Base-by-base conservation (phyloP, 2,329 filamentous ascomycete species). In the Colletotrichum gigasporum region DNA sequence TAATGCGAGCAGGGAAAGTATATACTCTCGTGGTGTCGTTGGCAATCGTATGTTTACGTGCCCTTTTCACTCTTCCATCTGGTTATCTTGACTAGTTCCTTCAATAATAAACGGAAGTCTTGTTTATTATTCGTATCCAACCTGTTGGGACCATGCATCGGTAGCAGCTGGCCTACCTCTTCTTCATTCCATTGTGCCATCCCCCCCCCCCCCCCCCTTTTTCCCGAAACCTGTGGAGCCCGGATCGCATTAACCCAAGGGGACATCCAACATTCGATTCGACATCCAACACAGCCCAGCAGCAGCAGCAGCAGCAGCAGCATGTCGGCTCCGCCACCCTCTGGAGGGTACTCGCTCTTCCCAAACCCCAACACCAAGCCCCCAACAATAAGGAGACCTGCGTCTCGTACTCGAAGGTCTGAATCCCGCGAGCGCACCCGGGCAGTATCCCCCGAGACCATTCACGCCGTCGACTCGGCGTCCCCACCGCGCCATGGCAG, bases 281-380 rank as follows among this genome's bases (percentile, higher is more conserved):
- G 39, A 53, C 42, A 37, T 34, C 10, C 56, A 58, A 37, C 52
- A 57, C 44, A 44, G 57, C 53, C 24, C 67, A 66, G n/a, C n/a
- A n/a, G n/a, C n/a, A n/a, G n/a, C n/a, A n/a, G n/a, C n/a, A n/a
- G n/a, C n/a, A n/a, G n/a, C n/a, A n/a, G n/a, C n/a, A n/a, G 20
- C 62, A 83, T 82, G 80, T 77, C 80, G 30, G 71, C 78, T 51
- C 71, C 73, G 51, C 70, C 71, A 44, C 72, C 74, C 59, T 72
- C 79, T 20, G 83, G 81, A 72, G 82, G 83, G 63, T 86, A 87
- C 74, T 87, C 85, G 64, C 80, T 88, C 65, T 87, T 88, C 70
- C 85, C 85, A 26, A 87, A 79, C 68, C 80, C 84, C 20, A 82
- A 74, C 68, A 70, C 72, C 44, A 78, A 79, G 63, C 77, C 81